Evolutionary conservation across 1,284 basidiomycete genomes (phyloP), one percentile per base, ranked within the genome.

Genomic region (Puccinia sorghi): DNA sequence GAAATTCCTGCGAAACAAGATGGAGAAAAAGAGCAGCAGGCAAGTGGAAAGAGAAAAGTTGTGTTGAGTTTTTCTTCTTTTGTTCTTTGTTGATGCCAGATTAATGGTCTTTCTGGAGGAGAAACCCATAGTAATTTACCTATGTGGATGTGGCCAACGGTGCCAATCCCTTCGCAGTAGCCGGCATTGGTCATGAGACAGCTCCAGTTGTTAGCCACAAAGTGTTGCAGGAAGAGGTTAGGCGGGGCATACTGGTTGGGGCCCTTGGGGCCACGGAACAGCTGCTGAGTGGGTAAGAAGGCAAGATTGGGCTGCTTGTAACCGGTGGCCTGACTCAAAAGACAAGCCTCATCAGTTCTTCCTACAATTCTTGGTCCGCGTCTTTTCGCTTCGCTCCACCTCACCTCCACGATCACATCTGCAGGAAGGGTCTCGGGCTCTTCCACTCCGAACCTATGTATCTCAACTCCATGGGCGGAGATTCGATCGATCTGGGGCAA

Each of bases 131-230:
- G 6, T n/a, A 15, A 32, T 41, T 39, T 39, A 78, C 76, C 76
- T 1, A 78, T 78, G 37, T 78, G 76, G 8, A 25, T 37, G 56
- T 78, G 76, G n/a, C 76, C 76, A 22, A 64, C 67, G 25, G 67
- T 59, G 17, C 41, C 76, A 9, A 72, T 13, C 13, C 54, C 76
- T 41, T 78, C 69, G 25, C 61, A 39, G 43, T 71, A 78, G 48
- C 66, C 67, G 8, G 67, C 43, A 70, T 78, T 78, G 27, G 76
- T 70, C 76, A 78, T 71, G 5, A 72, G 22, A 72, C 76, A 78
- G 41, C 39, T 70, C 41, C 64, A 67, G 48, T 78, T 67, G 25
- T 46, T 48, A 6, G 56, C 11, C 41, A 32, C 13, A 32, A 78
- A 78, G 27, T 46, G 32, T 72, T 78, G 76, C 32, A 78, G 27